Conservation (phyloP, 2,329 filamentous ascomycete species). For the Neonectria neomacrospora region DNA sequence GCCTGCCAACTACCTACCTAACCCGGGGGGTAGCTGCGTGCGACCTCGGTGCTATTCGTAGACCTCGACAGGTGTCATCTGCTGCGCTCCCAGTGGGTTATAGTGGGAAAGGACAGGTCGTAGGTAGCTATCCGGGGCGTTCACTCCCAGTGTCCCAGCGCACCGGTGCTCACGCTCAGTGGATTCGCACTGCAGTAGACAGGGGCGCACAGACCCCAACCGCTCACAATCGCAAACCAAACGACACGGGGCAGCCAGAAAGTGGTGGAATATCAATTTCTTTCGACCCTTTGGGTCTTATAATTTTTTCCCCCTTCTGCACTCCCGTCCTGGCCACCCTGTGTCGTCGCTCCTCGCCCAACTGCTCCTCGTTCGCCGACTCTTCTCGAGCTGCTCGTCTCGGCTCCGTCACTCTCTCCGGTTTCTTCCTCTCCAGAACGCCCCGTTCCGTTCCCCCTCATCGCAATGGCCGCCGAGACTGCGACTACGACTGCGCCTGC, state of each 20-base stretch:
- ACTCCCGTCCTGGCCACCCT: conserved; percentile 24
- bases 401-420: conserved; percentile 32
- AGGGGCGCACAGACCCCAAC: conserved; percentile 41
- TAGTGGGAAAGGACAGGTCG: neutral
- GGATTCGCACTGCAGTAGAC: neutral
- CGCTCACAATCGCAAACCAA: conserved; percentile 42
- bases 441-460: conserved; percentile 37
- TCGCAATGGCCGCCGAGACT: conserved; percentile 53
- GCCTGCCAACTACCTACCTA: conserved; percentile 15
- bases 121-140: neutral
- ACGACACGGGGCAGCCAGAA: conserved; percentile 45
- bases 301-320: conserved; percentile 30
- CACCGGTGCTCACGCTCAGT: neutral
- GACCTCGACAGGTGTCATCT: neutral
- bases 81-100: conserved; percentile 17
- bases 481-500: conserved; percentile 58
- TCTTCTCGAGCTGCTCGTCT: conserved; percentile 30
- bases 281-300: conserved; percentile 31
- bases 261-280: conserved; percentile 43
- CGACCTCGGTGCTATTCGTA: neutral
- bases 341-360: conserved; percentile 24
- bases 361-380: conserved; percentile 11
- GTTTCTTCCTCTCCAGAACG: conserved; percentile 20
- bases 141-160: neutral
- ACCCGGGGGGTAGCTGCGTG: neutral